These are phyloP conservation scores for Candida manassasensis DNA, from an alignment of 805 yeast species.

Conservation along the genomic window DNA sequence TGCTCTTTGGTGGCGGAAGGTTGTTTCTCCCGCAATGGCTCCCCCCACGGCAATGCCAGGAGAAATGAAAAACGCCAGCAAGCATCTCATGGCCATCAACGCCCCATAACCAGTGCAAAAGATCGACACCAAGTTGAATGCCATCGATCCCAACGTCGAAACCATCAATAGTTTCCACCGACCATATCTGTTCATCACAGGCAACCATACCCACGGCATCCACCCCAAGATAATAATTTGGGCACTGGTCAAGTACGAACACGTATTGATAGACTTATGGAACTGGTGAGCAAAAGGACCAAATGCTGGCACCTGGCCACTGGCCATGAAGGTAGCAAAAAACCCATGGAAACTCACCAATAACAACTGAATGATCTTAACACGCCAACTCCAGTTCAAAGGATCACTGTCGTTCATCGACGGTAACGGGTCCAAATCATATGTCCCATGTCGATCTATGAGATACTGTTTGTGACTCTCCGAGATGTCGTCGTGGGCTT, in stretches of 20 bases:
- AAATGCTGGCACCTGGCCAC: slow-evolving; percentile 14
- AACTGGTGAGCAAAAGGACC: slow-evolving; percentile 8
- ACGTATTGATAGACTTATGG: slow-evolving; percentile 7
- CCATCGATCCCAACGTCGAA: slow-evolving; percentile 11
- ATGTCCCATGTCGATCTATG: slow-evolving; percentile 11
- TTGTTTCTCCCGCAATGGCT: slow-evolving; percentile 12
- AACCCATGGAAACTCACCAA: slow-evolving; percentile 16
- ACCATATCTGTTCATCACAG: slow-evolving; percentile 14
- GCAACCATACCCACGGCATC: slow-evolving; percentile 15
- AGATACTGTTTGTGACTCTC: slow-evolving; percentile 11
- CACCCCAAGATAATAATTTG: slow-evolving; percentile 14
- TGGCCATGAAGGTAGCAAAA: slow-evolving; percentile 15
- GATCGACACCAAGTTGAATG: slow-evolving; percentile 12
- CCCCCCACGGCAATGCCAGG: slow-evolving; percentile 15
- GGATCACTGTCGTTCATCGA: slow-evolving; percentile 14
- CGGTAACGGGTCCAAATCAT: slow-evolving; percentile 12
- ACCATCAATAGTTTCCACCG: slow-evolving; percentile 10
- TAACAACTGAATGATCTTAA: slow-evolving; percentile 10
- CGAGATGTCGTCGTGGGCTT: no score
- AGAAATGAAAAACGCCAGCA: slow-evolving; percentile 13
- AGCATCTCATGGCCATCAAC: slow-evolving; percentile 12
- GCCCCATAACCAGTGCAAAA: slow-evolving; percentile 9
- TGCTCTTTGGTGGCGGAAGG: slow-evolving; percentile 16
- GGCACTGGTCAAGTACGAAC: slow-evolving; percentile 12
- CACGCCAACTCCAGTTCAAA: slow-evolving; percentile 12